Percentiles rank a stretch among this genome's conserved stretches.
These are phyloP conservation scores for Phytophthora sp. DNA, from an alignment of 352 stramenopile species.

Conservation along the genomic window DNA sequence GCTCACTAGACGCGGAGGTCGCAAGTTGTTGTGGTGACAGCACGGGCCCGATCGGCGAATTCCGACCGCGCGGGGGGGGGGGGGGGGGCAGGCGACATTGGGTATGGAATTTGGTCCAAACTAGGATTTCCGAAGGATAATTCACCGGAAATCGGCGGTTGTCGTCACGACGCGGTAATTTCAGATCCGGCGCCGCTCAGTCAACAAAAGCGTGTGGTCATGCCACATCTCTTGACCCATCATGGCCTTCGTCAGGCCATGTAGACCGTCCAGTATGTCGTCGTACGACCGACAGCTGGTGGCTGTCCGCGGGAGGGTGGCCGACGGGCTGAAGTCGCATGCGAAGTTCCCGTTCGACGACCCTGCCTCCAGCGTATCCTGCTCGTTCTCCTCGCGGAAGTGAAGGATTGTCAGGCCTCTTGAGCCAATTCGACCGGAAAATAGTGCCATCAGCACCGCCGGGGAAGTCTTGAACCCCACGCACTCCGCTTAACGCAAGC, in stretches of 20 bases:
- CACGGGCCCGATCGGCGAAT: not conserved
- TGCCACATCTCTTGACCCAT: constrained; percentile 14
- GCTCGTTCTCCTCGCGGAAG: constrained; percentile 17
- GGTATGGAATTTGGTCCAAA: not conserved
- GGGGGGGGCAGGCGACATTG: too few species aligned
- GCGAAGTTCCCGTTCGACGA: constrained; percentile 14
- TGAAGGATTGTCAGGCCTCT: constrained; percentile 13
- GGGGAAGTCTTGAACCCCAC: constrained; percentile 9
- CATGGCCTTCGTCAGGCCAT: not conserved
- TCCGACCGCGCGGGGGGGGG: not conserved
- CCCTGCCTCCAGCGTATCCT: too few species aligned
- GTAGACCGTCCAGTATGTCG: constrained; percentile 18
- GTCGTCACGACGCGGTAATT: not conserved
- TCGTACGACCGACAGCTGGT: constrained; percentile 12
- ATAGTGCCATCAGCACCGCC: constrained; percentile 20
- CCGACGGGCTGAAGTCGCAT: constrained; percentile 21
- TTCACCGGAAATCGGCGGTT: not conserved
- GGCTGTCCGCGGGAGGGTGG: not conserved
- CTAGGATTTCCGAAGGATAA: not conserved
- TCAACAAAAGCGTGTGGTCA: constrained; percentile 28
- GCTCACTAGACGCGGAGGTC: not conserved
- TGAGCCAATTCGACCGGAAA: constrained; percentile 15
- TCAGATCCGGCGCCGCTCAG: not conserved
- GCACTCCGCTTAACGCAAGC: constrained; percentile 10
- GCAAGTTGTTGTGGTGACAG: not conserved